These are phyloP conservation scores for Pseudocohnilembus persalinus DNA, from an alignment of 169 alveolate species.

Conservation along the genomic window DNA sequence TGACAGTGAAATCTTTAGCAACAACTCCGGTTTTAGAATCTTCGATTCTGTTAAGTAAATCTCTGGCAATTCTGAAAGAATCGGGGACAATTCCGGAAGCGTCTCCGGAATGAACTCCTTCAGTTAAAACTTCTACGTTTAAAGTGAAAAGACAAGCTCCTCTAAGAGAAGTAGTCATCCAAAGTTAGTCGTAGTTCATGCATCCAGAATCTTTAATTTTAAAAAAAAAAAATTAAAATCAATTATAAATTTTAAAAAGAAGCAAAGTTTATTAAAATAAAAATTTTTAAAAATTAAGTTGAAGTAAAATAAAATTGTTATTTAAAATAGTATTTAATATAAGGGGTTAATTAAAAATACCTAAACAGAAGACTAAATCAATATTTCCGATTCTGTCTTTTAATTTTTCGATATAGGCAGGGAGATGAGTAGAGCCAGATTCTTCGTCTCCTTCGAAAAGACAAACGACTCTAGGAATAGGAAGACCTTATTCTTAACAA, in stretches of 20 bases:
- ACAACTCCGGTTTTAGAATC: constrained; percentile 72
- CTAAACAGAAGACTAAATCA: constrained; percentile 63
- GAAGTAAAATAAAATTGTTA: too few relatives aligned
- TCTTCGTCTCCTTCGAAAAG: constrained; percentile 84
- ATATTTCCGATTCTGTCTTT: constrained; percentile 56
- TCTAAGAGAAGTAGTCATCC: constrained; percentile 86
- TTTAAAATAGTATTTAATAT: too few relatives aligned
- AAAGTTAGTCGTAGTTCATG: constrained; percentile 63
- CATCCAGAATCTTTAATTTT: constrained; percentile 77
- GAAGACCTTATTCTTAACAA: constrained; percentile 46
- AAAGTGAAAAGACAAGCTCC: constrained; percentile 63
- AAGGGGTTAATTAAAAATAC: neutral
- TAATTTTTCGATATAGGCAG: constrained; percentile 54
- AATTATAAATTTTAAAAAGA: too few relatives aligned
- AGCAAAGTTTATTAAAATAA: too few relatives aligned
- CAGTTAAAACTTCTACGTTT: constrained; percentile 58
- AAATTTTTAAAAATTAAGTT: too few relatives aligned
- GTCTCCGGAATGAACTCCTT: constrained; percentile 77
- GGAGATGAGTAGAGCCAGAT: constrained; percentile 64
- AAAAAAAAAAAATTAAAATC: too few relatives aligned
- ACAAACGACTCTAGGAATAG: constrained; percentile 66
- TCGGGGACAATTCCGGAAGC: constrained; percentile 78
- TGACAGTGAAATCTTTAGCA: constrained; percentile 32
- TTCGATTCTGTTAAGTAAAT: constrained; percentile 70
- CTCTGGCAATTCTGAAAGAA: constrained; percentile 65